Evolutionary conservation across 176 grass and related monocot genomes (phyloP).

Genomic region (Carex cristatella): DNA sequence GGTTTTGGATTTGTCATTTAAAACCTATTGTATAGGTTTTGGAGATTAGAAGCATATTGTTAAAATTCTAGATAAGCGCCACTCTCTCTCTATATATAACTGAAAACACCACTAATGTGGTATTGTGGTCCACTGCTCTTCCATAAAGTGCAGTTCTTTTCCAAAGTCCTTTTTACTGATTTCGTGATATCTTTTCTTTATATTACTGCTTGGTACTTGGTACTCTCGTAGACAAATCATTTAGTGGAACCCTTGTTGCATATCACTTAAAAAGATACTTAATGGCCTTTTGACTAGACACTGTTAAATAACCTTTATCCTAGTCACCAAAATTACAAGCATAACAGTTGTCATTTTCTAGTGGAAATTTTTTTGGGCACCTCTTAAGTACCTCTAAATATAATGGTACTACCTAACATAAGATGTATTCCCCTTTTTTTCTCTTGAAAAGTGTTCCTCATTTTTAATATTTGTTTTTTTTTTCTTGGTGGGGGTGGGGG

Average conservation of each 20-base stretch:
- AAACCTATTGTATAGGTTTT: too few species aligned
- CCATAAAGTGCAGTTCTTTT: conserved; percentile 5
- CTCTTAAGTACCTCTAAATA: neutral
- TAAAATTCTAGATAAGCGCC: too few species aligned
- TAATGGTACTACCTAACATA: neutral
- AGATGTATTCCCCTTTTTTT: neutral
- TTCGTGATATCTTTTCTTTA: neutral
- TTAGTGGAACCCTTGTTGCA: conserved; percentile 9
- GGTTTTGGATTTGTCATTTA: too few species aligned
- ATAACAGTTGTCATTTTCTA: neutral
- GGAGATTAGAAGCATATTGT: too few species aligned
- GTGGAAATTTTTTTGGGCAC: neutral
- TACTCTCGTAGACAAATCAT: conserved; percentile 4
- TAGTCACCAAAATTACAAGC: neutral
- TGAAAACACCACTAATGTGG: neutral
- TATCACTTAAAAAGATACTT: conserved; percentile 1
- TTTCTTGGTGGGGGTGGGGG: neutral
- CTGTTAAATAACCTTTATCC: neutral
- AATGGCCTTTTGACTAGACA: neutral
- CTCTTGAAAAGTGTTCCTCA: neutral
- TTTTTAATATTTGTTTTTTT: neutral
- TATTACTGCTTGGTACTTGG: conserved; percentile 2
- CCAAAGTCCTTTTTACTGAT: conserved; percentile 15
- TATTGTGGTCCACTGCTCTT: conserved; percentile 21
- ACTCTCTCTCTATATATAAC: neutral